Evolutionary conservation across 176 grass and related monocot genomes (phyloP), one percentile per base, ranked within the genome.

Genomic region (Oryza punctata): DNA sequence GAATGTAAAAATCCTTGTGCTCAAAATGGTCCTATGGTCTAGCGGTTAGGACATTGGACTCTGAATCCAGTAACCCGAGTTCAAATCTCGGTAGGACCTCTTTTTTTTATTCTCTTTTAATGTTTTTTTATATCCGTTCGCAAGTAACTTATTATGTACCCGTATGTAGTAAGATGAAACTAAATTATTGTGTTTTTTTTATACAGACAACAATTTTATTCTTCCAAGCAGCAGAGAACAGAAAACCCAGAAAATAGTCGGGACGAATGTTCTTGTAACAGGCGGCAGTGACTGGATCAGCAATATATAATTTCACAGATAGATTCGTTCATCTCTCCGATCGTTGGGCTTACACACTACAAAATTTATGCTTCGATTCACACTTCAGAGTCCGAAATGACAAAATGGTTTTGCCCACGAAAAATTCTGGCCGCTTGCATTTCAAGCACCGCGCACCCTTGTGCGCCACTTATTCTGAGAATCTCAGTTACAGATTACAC

Each of bases 41-140:
- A 87, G 85, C 30, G 85, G 85, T 87, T 68, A 87, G 85, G 78
- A 87, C 85, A 81, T 81, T 87, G 33, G 78, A 87, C 78, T 86
- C 77, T 86, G 84, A 86, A 86, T 86, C 84, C 30, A 86, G 83
- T 85, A 78, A 79, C 84, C 78, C 67, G 76, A 85, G 69, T 80
- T 86, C 77, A 80, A 81, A 67, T 81, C 85, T 87, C 78, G 85
- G 78, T 81, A 47, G 78, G 85, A 87, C 78, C 79, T 81, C 10
- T 0, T 16, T 15, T 0, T 14, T 68, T 41, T 79, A 15, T 60
- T 24, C 23, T 77, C 13, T n/a, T 7, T 8, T 19, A 6, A 18
- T 50, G 1, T 4, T 50, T 50, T 18, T 16, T 50, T n/a, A 54
- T 19, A 21, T 54, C 16, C 45, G 45, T 47, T 47, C 45, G 45